phyloP scores from a whole-genome alignment of 176 grass and related monocot species.

The Avena insularis region DNA sequence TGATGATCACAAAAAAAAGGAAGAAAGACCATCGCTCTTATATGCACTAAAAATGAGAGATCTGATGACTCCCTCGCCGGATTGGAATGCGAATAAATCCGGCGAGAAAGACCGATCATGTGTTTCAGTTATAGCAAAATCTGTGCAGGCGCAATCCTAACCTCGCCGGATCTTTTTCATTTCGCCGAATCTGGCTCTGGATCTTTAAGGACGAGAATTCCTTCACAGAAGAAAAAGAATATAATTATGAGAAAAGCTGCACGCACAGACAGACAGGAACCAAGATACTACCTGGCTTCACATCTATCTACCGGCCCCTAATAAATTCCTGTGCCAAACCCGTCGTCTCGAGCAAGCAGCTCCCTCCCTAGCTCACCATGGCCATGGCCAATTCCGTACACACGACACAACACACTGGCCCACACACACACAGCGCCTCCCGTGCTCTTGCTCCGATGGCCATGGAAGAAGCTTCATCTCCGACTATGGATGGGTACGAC shows the following conservation, averaged over 20 bases:
- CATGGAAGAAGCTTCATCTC: conserved; percentile 5
- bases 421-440: neutral
- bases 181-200: too few relatives aligned
- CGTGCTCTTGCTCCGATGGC: neutral
- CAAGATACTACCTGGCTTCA: neutral
- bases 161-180: neutral
- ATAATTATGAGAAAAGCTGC: neutral
- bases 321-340: neutral
- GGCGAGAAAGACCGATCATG: neutral
- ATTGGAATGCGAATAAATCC: neutral
- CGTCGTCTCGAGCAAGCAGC: neutral
- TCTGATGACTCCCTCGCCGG: neutral
- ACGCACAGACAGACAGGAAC: neutral
- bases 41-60: neutral
- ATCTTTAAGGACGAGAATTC: too few relatives aligned
- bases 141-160: too few relatives aligned
- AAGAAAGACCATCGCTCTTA: neutral
- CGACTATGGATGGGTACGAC: neutral
- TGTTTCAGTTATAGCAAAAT: neutral
- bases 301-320: neutral
- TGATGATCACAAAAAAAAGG: neutral
- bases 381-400: neutral
- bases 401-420: neutral
- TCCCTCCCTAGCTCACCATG: neutral
- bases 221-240: neutral